Base-by-base conservation (phyloP, 495 filamentous ascomycete species). In the Daldinia bambusicola region DNA sequence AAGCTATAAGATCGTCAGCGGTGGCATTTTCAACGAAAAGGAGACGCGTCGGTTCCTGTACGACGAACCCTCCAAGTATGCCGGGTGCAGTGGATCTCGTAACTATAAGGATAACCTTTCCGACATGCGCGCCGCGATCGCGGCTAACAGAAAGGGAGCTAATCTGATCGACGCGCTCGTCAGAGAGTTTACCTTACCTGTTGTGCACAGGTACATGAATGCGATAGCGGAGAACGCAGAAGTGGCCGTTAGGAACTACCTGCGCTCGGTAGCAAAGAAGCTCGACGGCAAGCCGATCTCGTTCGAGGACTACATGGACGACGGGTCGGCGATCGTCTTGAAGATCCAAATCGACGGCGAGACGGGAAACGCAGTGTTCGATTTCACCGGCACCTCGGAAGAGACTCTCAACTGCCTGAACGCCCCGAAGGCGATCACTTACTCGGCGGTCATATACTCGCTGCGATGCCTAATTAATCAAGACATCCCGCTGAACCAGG, bases 161-260 rank as follows among this genome's bases (percentile, higher is more conserved):
- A 91, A 87, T 34, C 84, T 98, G 30, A 97, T 98, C 67, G 87
- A 88, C 55, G 81, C 83, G 0, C 84, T 97, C 1, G 94, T 97
- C 65, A 84, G 86, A 16, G 95, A 97, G 67, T 97, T 97, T 73
- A 90, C 92, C 16, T 90, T 93, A 63, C 85, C 90, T 2, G 92
- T 93, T 0, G 94, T 98, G 3, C 91, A 96, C 73, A 92, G 92
- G 76, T 98, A 97, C 80, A 98, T 98, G 95, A 82, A 86, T 43
- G 90, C 87, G 91, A 94, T 34, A 91, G 89, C 38, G 93, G 92
- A 3, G 93, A 95, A 93, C 53, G 92, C 92, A 3, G 91, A 94
- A 74, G 78, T 86, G 0, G 89, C 86, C 57, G 92, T 95, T 0
- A 84, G 90, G 43, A 90, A 87, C 60, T 84, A 94, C 2, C 82